Evolutionary conservation across 192 early-diverging fungal genomes (phyloP).

Genomic region (Lunasporangiospora selenospora): DNA sequence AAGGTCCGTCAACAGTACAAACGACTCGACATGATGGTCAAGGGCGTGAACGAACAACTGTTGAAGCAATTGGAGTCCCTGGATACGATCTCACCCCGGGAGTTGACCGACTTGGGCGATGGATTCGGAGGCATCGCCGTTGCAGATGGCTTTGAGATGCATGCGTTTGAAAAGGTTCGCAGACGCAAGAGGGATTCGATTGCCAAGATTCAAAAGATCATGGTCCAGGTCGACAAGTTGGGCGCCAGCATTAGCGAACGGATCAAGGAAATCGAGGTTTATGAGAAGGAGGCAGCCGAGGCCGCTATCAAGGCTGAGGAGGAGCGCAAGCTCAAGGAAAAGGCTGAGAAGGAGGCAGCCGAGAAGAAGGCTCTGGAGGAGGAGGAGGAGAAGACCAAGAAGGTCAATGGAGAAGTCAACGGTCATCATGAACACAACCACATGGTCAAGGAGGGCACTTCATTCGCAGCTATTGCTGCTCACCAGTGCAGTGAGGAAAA

Average conservation of each 20-base stretch:
- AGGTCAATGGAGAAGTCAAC: constrained; percentile 6
- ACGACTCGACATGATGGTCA: constrained; percentile 29
- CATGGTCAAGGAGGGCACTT: constrained; percentile 12
- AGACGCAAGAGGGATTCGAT: constrained; percentile 27
- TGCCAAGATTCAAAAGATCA: constrained; percentile 29
- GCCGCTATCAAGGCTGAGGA: constrained; percentile 9
- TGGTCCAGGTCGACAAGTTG: constrained; percentile 35
- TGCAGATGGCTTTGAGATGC: constrained; percentile 19
- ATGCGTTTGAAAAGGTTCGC: constrained; percentile 38
- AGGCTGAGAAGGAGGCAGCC: constrained; percentile 3
- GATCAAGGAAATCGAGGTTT: constrained; percentile 11
- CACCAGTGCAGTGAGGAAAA: constrained; percentile 8
- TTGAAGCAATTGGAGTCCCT: constrained; percentile 24
- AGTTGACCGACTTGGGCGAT: constrained; percentile 40
- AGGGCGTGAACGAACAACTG: constrained; percentile 22
- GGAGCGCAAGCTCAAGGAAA: not conserved
- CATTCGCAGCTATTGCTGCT: constrained; percentile 18
- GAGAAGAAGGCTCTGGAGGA: constrained; percentile 3
- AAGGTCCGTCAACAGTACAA: constrained; percentile 40
- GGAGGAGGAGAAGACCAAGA: constrained; percentile 3
- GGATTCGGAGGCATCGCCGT: constrained; percentile 20
- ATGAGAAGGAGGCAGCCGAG: constrained; percentile 32
- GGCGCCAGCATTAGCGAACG: constrained; percentile 25
- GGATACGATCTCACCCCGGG: constrained; percentile 38
- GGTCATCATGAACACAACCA: constrained; percentile 6